Evolutionary conservation across 495 filamentous ascomycete genomes (phyloP), one percentile per base, ranked within the genome.

Genomic region (Geoglossum glabrum): DNA sequence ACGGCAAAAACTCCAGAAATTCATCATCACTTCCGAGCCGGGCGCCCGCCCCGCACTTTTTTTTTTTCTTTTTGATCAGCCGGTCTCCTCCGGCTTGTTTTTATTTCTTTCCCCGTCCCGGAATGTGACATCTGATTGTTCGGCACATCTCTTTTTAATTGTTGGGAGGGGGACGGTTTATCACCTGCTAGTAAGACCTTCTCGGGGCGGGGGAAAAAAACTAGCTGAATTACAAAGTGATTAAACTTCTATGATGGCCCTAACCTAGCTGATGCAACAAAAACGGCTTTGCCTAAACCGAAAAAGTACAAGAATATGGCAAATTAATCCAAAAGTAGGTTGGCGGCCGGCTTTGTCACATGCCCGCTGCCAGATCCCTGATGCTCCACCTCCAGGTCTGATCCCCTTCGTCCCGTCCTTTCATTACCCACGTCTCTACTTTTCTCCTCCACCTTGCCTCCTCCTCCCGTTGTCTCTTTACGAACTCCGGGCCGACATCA

Each of bases 401-500:
- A 46, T 56, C 54, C 61, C 69, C 65, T 55, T 65, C 68, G 52
- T 68, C 71, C 28, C 69, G 62, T 62, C 67, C 68, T 30, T 63
- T 62, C 51, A 64, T 71, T 36, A 82, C 71, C 92, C 93, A 98
- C 52, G 77, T 80, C 60, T 82, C 80, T 49, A 87, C 85, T 67
- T 87, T 87, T 67, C 80, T 78, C 61, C 83, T 76, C 93, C 92
- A 98, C 62, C 85, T 76, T 55, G 85, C 83, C 70, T 98, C 92
- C 69, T 97, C 92, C 59, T 88, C 88, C 57, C 85, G 71, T 68
- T 96, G 90, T 40, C 87, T 77, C 61, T 81, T 77, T 52, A 97
- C 83, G 65, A 96, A 98, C 69, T 89, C 86, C 5, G 93, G 93
- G 0, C 92, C 92, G 50, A 98, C 85, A 67, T 98, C 92, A 65